Evolutionary conservation across 129 eudicot species (phyloP), one percentile per base, ranked within the genome.

Genomic region (Centaurea solstitialis): DNA sequence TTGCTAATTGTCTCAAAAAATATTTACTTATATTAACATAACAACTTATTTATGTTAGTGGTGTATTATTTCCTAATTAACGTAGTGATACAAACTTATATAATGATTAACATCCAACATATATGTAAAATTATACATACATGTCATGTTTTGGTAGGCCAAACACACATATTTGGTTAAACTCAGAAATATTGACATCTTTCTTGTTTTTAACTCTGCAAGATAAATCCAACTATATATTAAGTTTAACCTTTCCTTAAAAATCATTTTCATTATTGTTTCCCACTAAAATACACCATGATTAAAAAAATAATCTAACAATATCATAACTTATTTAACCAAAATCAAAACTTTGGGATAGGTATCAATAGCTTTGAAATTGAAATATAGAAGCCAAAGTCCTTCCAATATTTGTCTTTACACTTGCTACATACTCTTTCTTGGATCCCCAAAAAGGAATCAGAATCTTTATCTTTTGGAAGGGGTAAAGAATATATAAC

Each of bases 401-500:
- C 57, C 57, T 66, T 57, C 22, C 65, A 23, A 76, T 64, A 6
- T 39, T 61, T 26, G 5, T 20, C 65, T 77, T 76, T 61, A 20
- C 59, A 18, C 79, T 41, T 41, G 10, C 53, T 75, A 75, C 13
- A 50, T 39, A 7, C 45, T 9, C 53, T 79, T 35, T 59, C 77
- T 79, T 79, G 28, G 76, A 71, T 79, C 73, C 83, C 43, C 83
- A 38, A 59, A 70, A 79, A 79, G 30, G 72, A 77, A 39, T 65
- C 61, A 47, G 10, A 73, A 22, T 21, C 26, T n/a, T 45, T 24
- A 75, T 57, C 2, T 11, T 45, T 70, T 59, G 37, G 17, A 23
- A 70, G 43, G 39, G 70, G 71, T 61, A 70, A 79, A 70, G 77
- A 79, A 70, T 70, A 79, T 37, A 5, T 6, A 41, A 23, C 12